Conservation (phyloP, 805 yeast species). For the Starmera amethionina region DNA sequence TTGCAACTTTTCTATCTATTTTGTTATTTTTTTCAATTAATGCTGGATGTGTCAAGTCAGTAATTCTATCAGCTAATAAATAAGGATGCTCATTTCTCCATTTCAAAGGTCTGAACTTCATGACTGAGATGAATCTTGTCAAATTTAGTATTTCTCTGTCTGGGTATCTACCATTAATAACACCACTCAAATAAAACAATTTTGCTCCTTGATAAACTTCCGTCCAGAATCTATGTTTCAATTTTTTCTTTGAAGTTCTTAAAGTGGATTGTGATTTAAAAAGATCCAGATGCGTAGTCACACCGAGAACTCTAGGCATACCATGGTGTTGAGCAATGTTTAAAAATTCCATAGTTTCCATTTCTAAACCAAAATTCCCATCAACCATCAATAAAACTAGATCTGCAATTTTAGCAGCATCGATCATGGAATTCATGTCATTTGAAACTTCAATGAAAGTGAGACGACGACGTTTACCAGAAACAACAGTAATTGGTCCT, state of each 20-base stretch:
- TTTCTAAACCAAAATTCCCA: constrained; percentile 96
- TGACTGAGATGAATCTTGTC: constrained; percentile 86
- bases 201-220: constrained; percentile 98
- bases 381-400: constrained; percentile 82
- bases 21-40: constrained; percentile 68
- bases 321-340: constrained; percentile 97
- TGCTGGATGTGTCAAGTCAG: constrained; percentile 91
- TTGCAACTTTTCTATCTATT: constrained; percentile 79
- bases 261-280: constrained; percentile 85
- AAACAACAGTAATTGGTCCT: constrained; percentile 95
- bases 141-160: constrained; percentile 91
- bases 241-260: constrained; percentile 82
- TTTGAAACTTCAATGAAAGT: constrained; percentile 90
- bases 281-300: constrained; percentile 90
- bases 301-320: constrained; percentile 94
- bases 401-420: constrained; percentile 92
- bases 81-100: constrained; percentile 99
- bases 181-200: constrained; percentile 88
- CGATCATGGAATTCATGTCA: constrained; percentile 92
- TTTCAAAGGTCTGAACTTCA: constrained; percentile 98
- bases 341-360: constrained; percentile 99
- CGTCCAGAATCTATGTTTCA: constrained; percentile 96
- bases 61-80: constrained; percentile 79
- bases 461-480: constrained; percentile 87
- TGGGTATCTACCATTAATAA: constrained; percentile 93